Evolutionary conservation across 2,329 filamentous ascomycete species (phyloP), one percentile per base, ranked within the genome.

Genomic region (Pestalotiopsis sp.): DNA sequence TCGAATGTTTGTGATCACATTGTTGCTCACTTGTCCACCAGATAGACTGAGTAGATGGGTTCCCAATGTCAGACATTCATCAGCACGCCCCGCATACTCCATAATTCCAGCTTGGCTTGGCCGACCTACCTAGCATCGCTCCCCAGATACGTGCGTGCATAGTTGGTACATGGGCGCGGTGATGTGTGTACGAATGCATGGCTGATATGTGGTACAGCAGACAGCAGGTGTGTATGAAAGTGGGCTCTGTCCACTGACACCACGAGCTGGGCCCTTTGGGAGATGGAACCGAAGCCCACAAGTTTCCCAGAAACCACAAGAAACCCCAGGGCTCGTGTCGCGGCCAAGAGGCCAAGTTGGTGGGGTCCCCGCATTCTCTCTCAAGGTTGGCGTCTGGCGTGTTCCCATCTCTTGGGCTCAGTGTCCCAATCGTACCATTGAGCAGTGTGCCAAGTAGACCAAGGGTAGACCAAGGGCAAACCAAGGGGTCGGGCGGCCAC

Each of bases 351-450:
- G 45, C 14, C 59, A 17, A 62, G 17, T 13, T 39, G 36, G 59
- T 36, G 59, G 59, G 31, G 25, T 39, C 59, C 59, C 59, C 59
- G 59, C 59, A 62, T 62, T 62, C 59, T 36, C 59, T 36, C 14
- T 39, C 27, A 17, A 61, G 27, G 12, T 31, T 61, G 31, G 31
- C 31, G 31, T 36, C 31, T 36, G 20, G 23, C 58, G 31, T 31
- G 12, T 12, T 62, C 11, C 38, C 38, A 17, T 36, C 59, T 36
- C 17, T 52, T 52, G 45, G 41, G 4, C 41, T n/a, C 41, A 49
- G 45, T 17, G 17, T n/a, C 45, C 45, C 45, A 52, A 52, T 52
- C 45, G 45, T 52, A 52, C 45, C 45, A 52, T 52, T 52, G n/a
- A 52, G 17, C 11, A 52, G 45, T 52, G 17, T 52, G 45, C 45